Evolutionary conservation across 2,329 filamentous ascomycete species (phyloP).

Genomic region (Albophoma yamanashiensis): DNA sequence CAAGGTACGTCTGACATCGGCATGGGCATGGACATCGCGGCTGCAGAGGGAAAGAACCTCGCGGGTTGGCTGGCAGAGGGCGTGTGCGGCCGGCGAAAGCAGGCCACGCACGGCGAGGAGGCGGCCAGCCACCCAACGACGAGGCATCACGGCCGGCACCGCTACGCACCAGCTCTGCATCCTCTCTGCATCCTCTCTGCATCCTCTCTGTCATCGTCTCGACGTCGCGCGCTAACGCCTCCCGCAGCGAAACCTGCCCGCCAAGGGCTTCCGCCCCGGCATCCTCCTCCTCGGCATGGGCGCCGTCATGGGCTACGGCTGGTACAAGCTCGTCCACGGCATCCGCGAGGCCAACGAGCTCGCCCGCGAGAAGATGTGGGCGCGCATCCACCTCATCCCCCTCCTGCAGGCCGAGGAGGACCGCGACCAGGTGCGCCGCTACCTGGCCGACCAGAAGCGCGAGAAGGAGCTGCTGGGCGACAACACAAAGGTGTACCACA

Average conservation of each 20-base stretch:
- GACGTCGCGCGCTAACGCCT: background rate
- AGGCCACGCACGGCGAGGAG: background rate
- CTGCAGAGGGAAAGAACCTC: no score
- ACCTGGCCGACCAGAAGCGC: constrained; percentile 75
- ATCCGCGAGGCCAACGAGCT: constrained; percentile 90
- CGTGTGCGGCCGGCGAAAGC: background rate
- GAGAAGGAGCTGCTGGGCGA: constrained; percentile 86
- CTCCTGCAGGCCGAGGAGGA: constrained; percentile 94
- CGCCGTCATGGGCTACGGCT: constrained; percentile 77
- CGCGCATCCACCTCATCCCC: constrained; percentile 87
- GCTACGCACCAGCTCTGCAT: no score
- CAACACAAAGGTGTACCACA: constrained; percentile 78
- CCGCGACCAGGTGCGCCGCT: constrained; percentile 80
- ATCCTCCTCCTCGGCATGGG: constrained; percentile 69
- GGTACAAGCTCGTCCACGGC: constrained; percentile 74
- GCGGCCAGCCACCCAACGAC: background rate
- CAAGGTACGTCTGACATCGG: constrained; percentile 51
- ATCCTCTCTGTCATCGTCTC: background rate
- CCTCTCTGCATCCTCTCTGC: background rate
- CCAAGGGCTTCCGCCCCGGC: constrained; percentile 77
- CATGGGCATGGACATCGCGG: no score
- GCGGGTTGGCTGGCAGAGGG: background rate
- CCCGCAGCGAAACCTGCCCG: constrained; percentile 75
- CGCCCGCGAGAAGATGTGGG: constrained; percentile 96
- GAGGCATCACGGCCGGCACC: background rate